These are phyloP conservation scores for Trichomonas tenax DNA, from an alignment of 208 protist species.

Conservation along the genomic window DNA sequence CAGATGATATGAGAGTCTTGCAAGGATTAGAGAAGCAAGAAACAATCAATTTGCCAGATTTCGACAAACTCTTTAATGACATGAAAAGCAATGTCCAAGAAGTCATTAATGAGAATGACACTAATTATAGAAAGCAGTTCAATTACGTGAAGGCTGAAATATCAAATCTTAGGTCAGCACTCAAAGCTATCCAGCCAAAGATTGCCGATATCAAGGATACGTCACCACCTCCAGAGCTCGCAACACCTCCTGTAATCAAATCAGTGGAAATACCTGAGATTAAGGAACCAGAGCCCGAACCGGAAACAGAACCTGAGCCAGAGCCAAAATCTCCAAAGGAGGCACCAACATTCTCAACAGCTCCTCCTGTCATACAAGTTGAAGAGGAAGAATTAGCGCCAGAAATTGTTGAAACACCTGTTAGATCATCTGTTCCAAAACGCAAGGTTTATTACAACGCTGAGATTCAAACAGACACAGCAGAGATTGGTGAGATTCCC, in stretches of 20 bases:
- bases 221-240: background rate
- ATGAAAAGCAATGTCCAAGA: background rate
- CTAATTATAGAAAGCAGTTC: background rate
- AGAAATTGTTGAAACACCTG: background rate
- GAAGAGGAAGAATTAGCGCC: background rate
- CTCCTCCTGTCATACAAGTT: background rate
- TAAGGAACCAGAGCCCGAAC: background rate
- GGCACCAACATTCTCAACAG: background rate
- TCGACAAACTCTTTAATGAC: background rate
- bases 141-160: background rate
- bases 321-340: background rate
- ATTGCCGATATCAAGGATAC: background rate
- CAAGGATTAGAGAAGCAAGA: background rate
- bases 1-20: background rate
- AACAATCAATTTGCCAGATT: background rate
- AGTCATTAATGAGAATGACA: background rate
- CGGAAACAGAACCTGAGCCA: too few relatives aligned
- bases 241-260: background rate
- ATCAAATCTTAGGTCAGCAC: background rate
- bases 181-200: background rate
- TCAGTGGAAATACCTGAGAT: background rate
- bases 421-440: background rate
- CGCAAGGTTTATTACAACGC: background rate
- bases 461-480: background rate
- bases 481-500: background rate